Evolutionary conservation across 2,329 filamentous ascomycete species (phyloP).

Genomic region (Penicillium sp.): DNA sequence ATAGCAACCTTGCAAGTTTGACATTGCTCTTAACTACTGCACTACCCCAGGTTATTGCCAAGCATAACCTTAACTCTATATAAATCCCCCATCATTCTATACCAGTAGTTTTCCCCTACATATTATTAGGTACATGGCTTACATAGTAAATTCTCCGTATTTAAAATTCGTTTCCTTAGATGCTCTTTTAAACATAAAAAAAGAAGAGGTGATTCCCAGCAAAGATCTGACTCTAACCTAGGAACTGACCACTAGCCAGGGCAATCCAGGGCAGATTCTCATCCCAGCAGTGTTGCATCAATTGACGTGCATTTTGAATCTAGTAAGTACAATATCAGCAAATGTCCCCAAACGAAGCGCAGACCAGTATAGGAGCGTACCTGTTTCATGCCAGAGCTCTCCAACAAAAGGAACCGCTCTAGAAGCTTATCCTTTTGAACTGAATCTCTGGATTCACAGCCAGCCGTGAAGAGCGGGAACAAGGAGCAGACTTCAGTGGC

Average conservation of each 20-base stretch:
- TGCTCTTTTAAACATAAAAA: no score
- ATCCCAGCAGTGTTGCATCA: slow-evolving; percentile 45
- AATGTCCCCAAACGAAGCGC: neutral
- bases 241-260: slow-evolving; percentile 41
- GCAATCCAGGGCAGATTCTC: slow-evolving; percentile 41
- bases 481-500: slow-evolving; percentile 72
- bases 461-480: slow-evolving; percentile 81
- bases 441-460: slow-evolving; percentile 65
- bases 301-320: slow-evolving; percentile 42
- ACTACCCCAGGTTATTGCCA: no score
- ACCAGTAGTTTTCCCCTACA: no score
- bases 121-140: no score
- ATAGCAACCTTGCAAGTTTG: no score
- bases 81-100: no score
- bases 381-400: slow-evolving; percentile 75
- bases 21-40: no score
- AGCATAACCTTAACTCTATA: no score
- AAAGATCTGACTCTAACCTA: slow-evolving; percentile 32
- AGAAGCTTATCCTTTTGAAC: slow-evolving; percentile 61
- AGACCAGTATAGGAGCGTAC: slow-evolving; percentile 43
- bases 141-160: no score
- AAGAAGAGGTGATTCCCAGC: no score
- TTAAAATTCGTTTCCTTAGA: no score
- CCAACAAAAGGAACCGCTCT: slow-evolving; percentile 64
- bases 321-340: slow-evolving; percentile 14